Evolutionary conservation across 352 stramenopile genomes (phyloP).

Genomic region (Phytophthora colocasiae): DNA sequence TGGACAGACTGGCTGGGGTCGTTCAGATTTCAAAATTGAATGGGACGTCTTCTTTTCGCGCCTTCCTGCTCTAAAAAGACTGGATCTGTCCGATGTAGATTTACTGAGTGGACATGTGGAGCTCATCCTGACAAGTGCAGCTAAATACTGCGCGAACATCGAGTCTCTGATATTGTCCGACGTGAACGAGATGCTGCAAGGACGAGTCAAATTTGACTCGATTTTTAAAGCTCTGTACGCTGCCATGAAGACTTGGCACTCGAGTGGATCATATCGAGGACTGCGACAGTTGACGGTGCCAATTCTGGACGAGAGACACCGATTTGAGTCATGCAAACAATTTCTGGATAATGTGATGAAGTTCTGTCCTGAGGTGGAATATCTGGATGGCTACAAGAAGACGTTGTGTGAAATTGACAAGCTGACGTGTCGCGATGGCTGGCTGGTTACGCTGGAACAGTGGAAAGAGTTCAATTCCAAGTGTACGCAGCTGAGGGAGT

Average conservation of each 20-base stretch:
- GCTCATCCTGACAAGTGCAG: conserved; percentile 31
- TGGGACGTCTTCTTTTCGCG: conserved; percentile 36
- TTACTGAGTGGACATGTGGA: conserved; percentile 30
- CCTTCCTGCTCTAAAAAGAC: conserved; percentile 28
- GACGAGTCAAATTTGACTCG: conserved; percentile 17
- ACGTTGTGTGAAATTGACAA: conserved; percentile 44
- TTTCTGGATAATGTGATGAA: conserved; percentile 42
- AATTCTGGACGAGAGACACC: conserved; percentile 18
- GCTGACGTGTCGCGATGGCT: conserved; percentile 39
- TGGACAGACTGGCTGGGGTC: conserved; percentile 8
- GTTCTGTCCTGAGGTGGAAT: conserved; percentile 38
- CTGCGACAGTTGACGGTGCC: conserved; percentile 43
- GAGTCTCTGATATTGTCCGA: conserved; percentile 28
- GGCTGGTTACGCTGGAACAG: conserved; percentile 32
- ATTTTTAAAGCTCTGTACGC: conserved; percentile 37
- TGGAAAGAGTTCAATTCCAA: conserved; percentile 48
- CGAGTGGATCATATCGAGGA: conserved; percentile 15
- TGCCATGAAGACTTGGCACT: conserved; percentile 36
- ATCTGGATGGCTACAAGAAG: conserved; percentile 46
- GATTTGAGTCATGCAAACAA: conserved; percentile 22
- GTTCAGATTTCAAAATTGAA: conserved; percentile 24
- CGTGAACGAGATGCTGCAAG: conserved; percentile 14
- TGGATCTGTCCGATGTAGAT: conserved; percentile 42
- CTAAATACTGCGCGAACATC: conserved; percentile 38
- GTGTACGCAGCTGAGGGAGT: conserved; percentile 44